phyloP scores from a whole-genome alignment of 352 stramenopile species.

The Pythium aristosporum region DNA sequence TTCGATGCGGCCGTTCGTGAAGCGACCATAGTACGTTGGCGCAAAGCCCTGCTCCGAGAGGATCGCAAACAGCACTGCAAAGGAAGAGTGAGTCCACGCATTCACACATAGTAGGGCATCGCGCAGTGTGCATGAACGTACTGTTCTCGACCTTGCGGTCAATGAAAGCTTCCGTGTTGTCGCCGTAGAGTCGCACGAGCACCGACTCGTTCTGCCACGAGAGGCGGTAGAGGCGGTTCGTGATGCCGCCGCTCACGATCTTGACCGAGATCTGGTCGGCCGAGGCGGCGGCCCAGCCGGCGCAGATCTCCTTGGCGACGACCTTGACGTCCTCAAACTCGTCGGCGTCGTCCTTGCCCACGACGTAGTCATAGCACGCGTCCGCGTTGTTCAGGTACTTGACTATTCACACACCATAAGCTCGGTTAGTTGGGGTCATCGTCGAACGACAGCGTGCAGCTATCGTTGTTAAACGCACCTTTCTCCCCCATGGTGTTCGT shows the following conservation, averaged over 20 bases:
- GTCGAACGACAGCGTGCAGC: too few relatives aligned
- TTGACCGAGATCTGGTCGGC: slow-evolving; percentile 77
- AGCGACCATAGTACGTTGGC: slow-evolving; percentile 88
- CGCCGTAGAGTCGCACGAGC: slow-evolving; percentile 90
- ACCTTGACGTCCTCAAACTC: slow-evolving; percentile 84
- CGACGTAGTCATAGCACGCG: slow-evolving; percentile 65
- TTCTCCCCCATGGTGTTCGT: slow-evolving; percentile 12
- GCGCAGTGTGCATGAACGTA: slow-evolving; percentile 32
- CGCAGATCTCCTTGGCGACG: slow-evolving; percentile 66
- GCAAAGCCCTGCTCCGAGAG: slow-evolving; percentile 83
- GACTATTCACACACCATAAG: slow-evolving; percentile 30
- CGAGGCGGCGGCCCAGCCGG: slow-evolving; percentile 50
- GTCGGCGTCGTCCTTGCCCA: slow-evolving; percentile 57
- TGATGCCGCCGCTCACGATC: slow-evolving; percentile 91
- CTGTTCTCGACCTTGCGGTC: slow-evolving; percentile 91
- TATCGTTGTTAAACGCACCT: slow-evolving; percentile 5
- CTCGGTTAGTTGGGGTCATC: too few relatives aligned
- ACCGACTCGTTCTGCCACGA: slow-evolving; percentile 68
- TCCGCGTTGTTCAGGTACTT: slow-evolving; percentile 82
- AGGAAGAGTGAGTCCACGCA: slow-evolving; percentile 1
- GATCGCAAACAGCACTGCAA: slow-evolving; percentile 78
- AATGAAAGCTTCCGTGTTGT: slow-evolving; percentile 93
- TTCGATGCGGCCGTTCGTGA: slow-evolving; percentile 92
- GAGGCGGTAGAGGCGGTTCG: slow-evolving; percentile 91
- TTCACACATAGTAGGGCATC: too few relatives aligned